phyloP scores from a whole-genome alignment of 306 rosid species.

The Pyrus communis region DNA sequence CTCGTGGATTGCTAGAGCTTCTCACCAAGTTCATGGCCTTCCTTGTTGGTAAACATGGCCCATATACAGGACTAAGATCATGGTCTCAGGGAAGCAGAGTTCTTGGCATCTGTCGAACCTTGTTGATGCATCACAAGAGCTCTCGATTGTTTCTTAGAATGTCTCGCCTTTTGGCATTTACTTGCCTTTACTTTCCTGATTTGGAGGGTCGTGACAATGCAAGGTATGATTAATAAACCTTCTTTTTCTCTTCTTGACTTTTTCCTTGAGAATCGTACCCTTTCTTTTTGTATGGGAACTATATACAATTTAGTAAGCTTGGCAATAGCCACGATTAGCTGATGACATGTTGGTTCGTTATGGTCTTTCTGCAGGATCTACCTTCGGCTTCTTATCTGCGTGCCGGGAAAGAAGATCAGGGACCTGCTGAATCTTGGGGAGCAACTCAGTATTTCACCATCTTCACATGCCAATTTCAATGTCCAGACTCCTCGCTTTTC shows the following conservation, averaged over 20 bases:
- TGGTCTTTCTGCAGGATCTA: conserved; percentile 62
- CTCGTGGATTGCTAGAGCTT: conserved; percentile 60
- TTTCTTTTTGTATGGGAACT: not conserved
- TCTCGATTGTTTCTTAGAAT: conserved; percentile 80
- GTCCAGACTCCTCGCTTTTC: conserved; percentile 66
- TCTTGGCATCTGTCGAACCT: conserved; percentile 83
- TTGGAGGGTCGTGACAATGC: conserved; percentile 94
- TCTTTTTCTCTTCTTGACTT: not conserved
- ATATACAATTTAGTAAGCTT: not conserved
- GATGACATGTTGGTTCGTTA: not conserved
- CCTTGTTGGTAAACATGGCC: conserved; percentile 86
- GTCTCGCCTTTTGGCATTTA: conserved; percentile 73
- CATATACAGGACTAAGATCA: conserved; percentile 61
- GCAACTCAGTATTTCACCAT: conserved; percentile 54
- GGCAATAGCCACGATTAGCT: not conserved
- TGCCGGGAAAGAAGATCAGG: conserved; percentile 91
- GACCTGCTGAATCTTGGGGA: conserved; percentile 69
- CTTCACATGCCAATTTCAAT: conserved; percentile 59
- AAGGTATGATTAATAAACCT: conserved; percentile 41
- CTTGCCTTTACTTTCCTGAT: conserved; percentile 86
- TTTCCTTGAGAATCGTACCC: not conserved
- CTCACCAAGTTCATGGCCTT: conserved; percentile 72
- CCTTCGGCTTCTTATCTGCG: conserved; percentile 78
- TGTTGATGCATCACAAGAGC: conserved; percentile 81
- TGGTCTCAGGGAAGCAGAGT: conserved; percentile 96